Base-by-base conservation (phyloP, 208 protist genomes). In the Angomonas deanei region DNA sequence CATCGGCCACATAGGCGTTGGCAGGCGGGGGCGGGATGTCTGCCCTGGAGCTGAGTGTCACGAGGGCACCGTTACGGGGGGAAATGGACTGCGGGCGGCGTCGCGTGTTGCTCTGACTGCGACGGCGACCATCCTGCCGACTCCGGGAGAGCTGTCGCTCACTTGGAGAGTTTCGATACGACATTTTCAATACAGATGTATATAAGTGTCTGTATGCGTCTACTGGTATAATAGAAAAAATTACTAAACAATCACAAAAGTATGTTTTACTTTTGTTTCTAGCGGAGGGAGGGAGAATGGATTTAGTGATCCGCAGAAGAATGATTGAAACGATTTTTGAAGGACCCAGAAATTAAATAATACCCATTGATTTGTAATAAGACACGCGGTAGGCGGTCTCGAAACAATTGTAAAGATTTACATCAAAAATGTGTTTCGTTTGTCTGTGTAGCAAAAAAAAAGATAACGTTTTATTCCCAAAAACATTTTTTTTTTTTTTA, bases 1-100 rank as follows among this genome's bases (percentile, higher is more conserved):
- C 78, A 77, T 94, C 85, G n/a, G 77, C 75, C 0, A 88, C 73
- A 23, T 78, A 64, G 13, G 61, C 59, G 23, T 23, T 42, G 2
- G 55, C 42, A 2, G 58, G 47, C 60, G 17, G 46, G 53, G 27
- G 38, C 56, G 30, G 17, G 27, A 34, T 39, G 46, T 8, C 36
- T 28, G 24, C 47, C 39, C 6, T n/a, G 28, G 32, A 27, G 6
- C 6, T n/a, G 31, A 38, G 30, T 30, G 34, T 26, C 13, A 52
- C 21, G 13, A 63, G 39, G 2, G 57, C 57, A 10, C 57, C 57
- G 13, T 30, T 32, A 17, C 34, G 24, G 13, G 57, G 57, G 17
- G 34, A 49, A 17, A 38, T 31, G 6, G 42, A 34, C 3, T 10
- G 42, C 39, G 3, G 57, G 11, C 46, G 42, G 13, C 15, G 36